Percentiles rank a stretch among this genome's conserved stretches.
These are phyloP conservation scores for Rosa lucieae DNA, from an alignment of 306 rosid genomes.

Conservation along the genomic window DNA sequence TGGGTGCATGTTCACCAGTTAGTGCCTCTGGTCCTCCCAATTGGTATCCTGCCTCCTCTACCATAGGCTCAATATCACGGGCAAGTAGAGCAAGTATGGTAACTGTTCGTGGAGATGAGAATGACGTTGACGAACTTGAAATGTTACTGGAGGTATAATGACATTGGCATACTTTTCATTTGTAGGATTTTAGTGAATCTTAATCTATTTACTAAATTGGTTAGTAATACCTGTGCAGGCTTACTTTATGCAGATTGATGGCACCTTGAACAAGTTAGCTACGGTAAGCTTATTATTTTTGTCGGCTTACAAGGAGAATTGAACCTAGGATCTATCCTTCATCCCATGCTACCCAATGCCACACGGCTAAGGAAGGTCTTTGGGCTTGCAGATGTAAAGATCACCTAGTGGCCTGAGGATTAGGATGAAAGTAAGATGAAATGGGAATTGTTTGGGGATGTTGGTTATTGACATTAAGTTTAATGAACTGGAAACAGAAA, in stretches of 20 bases:
- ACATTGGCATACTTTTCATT: slow-evolving; percentile 17
- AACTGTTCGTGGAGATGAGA: slow-evolving; percentile 61
- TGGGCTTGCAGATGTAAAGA: neutral
- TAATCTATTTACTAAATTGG: slow-evolving; percentile 16
- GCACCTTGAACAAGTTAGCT: slow-evolving; percentile 66
- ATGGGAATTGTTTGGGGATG: neutral
- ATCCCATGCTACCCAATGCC: neutral
- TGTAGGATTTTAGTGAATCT: neutral
- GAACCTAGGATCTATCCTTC: neutral
- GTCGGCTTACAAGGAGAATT: neutral
- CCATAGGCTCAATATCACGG: slow-evolving; percentile 66
- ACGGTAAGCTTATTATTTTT: slow-evolving; percentile 43
- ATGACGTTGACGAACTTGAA: slow-evolving; percentile 84
- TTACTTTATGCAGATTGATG: slow-evolving; percentile 83
- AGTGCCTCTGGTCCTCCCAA: slow-evolving; percentile 61
- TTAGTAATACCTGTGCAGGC: slow-evolving; percentile 54
- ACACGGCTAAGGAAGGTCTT: neutral
- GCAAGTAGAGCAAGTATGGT: slow-evolving; percentile 78
- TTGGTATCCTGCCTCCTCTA: slow-evolving; percentile 60
- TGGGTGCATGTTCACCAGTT: slow-evolving; percentile 63
- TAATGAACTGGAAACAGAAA: neutral
- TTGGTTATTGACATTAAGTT: neutral
- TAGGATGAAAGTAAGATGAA: neutral
- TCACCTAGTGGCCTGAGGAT: neutral
- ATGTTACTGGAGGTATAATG: slow-evolving; percentile 77